Percentiles rank a stretch among this genome's conserved stretches.
Conservation (phyloP, 305 asterid genomes). For the Stenogyne calaminthoides region DNA sequence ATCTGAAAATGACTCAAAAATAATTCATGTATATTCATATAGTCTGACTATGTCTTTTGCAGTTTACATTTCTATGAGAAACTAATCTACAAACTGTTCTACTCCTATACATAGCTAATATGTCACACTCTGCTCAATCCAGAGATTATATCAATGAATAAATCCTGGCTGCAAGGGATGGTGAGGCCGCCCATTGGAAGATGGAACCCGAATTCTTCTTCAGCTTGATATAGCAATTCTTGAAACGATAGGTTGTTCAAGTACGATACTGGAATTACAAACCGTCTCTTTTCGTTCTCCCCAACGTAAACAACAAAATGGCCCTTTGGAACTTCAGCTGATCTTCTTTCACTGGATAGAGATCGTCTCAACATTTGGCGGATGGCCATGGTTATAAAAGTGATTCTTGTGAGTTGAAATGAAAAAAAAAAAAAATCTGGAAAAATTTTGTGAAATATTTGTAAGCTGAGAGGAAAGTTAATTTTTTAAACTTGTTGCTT, state of each 20-base stretch:
- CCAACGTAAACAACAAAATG: neutral
- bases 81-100: neutral
- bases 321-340: neutral
- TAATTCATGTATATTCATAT: neutral
- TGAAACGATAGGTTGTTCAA: no score
- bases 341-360: neutral
- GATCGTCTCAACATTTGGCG: neutral
- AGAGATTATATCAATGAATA: conserved; percentile 22
- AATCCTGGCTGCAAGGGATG: conserved; percentile 44
- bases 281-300: neutral
- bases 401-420: neutral
- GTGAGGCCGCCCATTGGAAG: conserved; percentile 52
- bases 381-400: neutral
- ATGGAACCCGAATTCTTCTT: conserved; percentile 29
- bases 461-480: neutral
- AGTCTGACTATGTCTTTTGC: neutral
- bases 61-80: neutral
- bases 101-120: neutral
- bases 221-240: no score
- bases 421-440: neutral
- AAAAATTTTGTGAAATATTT: neutral
- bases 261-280: no score
- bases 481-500: neutral
- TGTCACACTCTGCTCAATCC: conserved; percentile 18
- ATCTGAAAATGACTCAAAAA: neutral